phyloP scores from a whole-genome alignment of 1,284 basidiomycete genomes.

The Hemileia vastatrix region DNA sequence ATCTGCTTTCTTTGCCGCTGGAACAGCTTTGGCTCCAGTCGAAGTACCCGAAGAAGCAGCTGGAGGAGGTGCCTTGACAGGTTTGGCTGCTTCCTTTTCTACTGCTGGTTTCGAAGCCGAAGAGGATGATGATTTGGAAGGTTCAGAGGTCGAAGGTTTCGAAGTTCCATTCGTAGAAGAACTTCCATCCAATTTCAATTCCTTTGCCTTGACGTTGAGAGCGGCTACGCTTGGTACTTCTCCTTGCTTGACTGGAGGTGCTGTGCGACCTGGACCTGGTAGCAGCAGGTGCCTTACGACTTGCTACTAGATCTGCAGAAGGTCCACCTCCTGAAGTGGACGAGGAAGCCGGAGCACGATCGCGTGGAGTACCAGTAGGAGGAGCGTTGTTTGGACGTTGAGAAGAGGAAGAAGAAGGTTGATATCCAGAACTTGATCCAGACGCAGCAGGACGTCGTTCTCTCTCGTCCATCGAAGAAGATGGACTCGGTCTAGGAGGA shows the following conservation, averaged over 20 bases:
- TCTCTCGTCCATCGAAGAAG: constrained; percentile 8
- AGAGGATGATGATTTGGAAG: too few relatives aligned
- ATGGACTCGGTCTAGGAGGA: neutral
- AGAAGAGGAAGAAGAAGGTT: neutral
- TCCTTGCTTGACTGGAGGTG: constrained; percentile 22
- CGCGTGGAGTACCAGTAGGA: constrained; percentile 7
- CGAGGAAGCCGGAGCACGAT: constrained; percentile 6
- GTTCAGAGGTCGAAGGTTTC: constrained; percentile 15
- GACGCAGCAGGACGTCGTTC: neutral
- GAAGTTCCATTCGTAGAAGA: neutral
- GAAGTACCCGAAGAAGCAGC: constrained; percentile 47
- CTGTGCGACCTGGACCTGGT: constrained; percentile 25
- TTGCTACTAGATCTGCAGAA: constrained; percentile 30
- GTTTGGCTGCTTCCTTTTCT: constrained; percentile 23
- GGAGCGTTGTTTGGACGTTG: constrained; percentile 8
- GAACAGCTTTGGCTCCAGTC: constrained; percentile 60
- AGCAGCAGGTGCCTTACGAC: constrained; percentile 19
- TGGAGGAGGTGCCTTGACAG: constrained; percentile 1
- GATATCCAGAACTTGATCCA: neutral
- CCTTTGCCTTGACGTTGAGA: constrained; percentile 39
- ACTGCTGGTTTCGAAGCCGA: neutral
- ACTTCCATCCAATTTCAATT: constrained; percentile 31
- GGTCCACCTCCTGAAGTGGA: constrained; percentile 11
- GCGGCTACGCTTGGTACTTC: constrained; percentile 24
- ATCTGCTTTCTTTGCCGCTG: constrained; percentile 58